Base-by-base conservation (phyloP, 2,329 filamentous ascomycete genomes). In the Chrysoporthe austroafricana region DNA sequence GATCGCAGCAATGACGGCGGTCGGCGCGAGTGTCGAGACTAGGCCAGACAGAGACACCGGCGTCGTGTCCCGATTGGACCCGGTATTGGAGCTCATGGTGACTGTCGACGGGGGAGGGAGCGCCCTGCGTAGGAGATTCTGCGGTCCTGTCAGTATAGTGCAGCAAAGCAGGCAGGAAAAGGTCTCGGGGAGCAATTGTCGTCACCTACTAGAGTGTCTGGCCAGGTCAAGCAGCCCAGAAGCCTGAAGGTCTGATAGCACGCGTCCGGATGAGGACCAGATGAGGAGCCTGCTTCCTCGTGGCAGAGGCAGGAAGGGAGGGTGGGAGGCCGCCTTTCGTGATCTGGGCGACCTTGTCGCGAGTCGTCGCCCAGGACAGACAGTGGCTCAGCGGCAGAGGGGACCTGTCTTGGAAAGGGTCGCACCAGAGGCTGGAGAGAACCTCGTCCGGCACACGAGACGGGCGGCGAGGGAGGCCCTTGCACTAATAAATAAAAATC, bases 21-120 rank as follows among this genome's bases (percentile, higher is more conserved):
- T 76, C 9, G 81, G 81, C 4, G 70, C 79, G 62, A 83, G 68
- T 16, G 81, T 83, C 69, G 82, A 76, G 65, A 83, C 75, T 63
- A 84, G 76, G 64, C 79, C 82, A 4, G 69, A 68, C 54, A 69
- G 69, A 43, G 66, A 69, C 21, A 64, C 62, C 16, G 69, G 54
- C 44, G 11, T 13, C 6, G 7, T 44, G 13, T 46, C 9, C 42
- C 50, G 48, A 5, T 50, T 65, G 21, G 39, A 46, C 9, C 63
- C 63, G 8, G 44, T 16, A 18, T 43, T 43, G 11, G 42, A 43
- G 44, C 21, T 21, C 63, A 65, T 65, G 26, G 54, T 64, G 39
- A 59, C 26, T 14, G 32, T 16, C 32, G 42, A 48, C 48, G 34
- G 16, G 61, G 34, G 26, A 42, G 11, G 32, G 52, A 36, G 36